Evolutionary conservation across 805 yeast genomes (phyloP).

Genomic region (Zygotorulaspora florentina): DNA sequence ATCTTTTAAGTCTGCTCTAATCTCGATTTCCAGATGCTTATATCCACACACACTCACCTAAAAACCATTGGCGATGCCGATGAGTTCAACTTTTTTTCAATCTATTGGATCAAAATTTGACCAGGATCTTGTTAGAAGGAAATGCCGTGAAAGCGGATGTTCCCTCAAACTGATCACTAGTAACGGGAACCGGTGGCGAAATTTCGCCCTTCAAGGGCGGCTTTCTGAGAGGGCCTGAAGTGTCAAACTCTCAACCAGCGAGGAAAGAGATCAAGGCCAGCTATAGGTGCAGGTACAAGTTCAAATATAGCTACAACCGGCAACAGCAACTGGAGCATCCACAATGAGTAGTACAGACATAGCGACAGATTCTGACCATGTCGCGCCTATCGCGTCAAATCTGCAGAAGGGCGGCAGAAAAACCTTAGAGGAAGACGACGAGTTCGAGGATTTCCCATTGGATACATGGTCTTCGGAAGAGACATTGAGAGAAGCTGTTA

Average conservation of each 20-base stretch:
- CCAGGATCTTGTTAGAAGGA: too few relatives aligned
- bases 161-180: too few relatives aligned
- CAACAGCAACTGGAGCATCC: too few relatives aligned
- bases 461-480: slow-evolving; percentile 75
- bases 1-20: slow-evolving; percentile 11
- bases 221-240: too few relatives aligned
- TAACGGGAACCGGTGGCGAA: too few relatives aligned
- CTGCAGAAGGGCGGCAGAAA: slow-evolving; percentile 10
- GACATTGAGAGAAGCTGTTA: slow-evolving; percentile 41
- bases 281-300: slow-evolving; percentile 1
- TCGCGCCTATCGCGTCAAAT: background rate
- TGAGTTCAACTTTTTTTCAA: background rate
- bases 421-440: slow-evolving; percentile 91
- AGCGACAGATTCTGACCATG: slow-evolving; percentile 1
- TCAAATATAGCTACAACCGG: background rate
- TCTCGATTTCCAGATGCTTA: background rate
- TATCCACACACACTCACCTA: background rate
- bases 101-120: too few relatives aligned
- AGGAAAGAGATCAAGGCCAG: slow-evolving; percentile 1
- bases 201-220: too few relatives aligned
- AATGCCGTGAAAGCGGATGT: too few relatives aligned
- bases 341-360: slow-evolving; percentile 3
- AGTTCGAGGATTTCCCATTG: slow-evolving; percentile 93
- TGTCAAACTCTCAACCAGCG: background rate
- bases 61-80: background rate